phyloP scores from a whole-genome alignment of 2,329 filamentous ascomycete species.

The Thermothelomyces thermophilus region DNA sequence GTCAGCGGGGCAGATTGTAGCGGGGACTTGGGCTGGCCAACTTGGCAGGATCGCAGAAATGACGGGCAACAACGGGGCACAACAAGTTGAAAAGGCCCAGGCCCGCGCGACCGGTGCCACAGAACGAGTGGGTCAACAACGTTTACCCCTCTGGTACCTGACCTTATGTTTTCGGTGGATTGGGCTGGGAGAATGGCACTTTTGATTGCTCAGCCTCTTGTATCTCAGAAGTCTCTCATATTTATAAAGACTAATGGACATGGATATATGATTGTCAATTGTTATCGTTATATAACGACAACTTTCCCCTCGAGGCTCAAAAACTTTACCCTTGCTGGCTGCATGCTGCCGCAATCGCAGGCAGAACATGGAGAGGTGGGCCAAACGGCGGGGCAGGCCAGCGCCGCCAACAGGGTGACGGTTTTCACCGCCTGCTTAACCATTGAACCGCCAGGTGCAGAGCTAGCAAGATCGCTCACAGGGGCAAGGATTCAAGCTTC shows the following conservation, averaged over 20 bases:
- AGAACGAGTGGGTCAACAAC: conserved; percentile 5
- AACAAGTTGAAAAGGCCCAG: conserved; percentile 2
- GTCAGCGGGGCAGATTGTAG: conserved; percentile 16
- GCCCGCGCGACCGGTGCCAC: conserved; percentile 2
- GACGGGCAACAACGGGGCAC: conserved; percentile 12
- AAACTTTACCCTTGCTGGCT: no score
- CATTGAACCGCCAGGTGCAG: background rate
- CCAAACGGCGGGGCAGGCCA: conserved; percentile 5
- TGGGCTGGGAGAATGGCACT: no score
- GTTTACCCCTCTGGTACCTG: no score
- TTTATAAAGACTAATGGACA: no score
- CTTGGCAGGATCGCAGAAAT: conserved; percentile 16
- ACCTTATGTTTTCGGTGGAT: no score
- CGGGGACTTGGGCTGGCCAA: conserved; percentile 7
- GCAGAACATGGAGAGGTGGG: background rate
- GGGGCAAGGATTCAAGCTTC: background rate
- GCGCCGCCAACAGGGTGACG: background rate
- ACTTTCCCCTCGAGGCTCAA: background rate
- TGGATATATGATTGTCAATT: no score
- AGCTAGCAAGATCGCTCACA: background rate
- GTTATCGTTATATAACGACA: background rate
- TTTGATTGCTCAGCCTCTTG: background rate
- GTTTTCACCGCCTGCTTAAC: background rate
- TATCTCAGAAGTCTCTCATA: background rate
- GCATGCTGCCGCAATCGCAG: background rate